A percentile compares a stretch with the other conserved stretches of the same genome.
These are phyloP conservation scores for Tricharina praecox DNA, from an alignment of 495 filamentous ascomycete species.

Conservation along the genomic window DNA sequence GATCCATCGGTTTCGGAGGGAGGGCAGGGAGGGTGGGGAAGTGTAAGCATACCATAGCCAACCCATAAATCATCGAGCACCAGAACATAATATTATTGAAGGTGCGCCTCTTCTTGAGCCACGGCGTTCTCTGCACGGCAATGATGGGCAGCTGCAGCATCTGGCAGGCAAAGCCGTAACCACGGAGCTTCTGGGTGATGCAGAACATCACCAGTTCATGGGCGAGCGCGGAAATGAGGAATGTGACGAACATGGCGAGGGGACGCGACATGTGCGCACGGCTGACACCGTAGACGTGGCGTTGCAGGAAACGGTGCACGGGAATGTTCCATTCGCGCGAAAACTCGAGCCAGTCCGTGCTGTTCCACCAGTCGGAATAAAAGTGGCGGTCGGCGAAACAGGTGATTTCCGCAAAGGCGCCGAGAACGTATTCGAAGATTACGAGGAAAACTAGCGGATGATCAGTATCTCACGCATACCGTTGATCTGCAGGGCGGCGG, in stretches of 20 bases:
- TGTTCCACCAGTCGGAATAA: slow-evolving; percentile 92
- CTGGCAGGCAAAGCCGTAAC: slow-evolving; percentile 84
- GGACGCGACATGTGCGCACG: slow-evolving; percentile 55
- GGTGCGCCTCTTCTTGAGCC: slow-evolving; percentile 52
- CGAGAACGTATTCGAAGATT: slow-evolving; percentile 92
- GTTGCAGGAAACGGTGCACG: slow-evolving; percentile 91
- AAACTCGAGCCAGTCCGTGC: slow-evolving; percentile 84
- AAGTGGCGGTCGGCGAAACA: slow-evolving; percentile 89
- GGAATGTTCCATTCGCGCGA: slow-evolving; percentile 95
- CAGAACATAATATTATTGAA: slow-evolving; percentile 92
- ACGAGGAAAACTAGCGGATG: slow-evolving; percentile 57
- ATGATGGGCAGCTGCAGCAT: slow-evolving; percentile 95
- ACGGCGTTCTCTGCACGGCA: slow-evolving; percentile 64
- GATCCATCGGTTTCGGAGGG: too few relatives aligned
- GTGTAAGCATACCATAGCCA: slow-evolving; percentile 74
- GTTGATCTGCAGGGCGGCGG: too few relatives aligned
- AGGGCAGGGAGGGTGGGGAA: too few relatives aligned
- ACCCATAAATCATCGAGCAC: slow-evolving; percentile 82
- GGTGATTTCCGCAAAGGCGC: slow-evolving; percentile 88
- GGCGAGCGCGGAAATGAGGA: slow-evolving; percentile 70
- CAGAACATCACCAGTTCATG: slow-evolving; percentile 96
- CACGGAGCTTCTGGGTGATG: slow-evolving; percentile 90
- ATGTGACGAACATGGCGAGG: slow-evolving; percentile 77
- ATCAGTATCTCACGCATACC: too few relatives aligned
- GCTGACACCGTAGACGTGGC: slow-evolving; percentile 80